These are phyloP conservation scores for Aphanomyces invadans DNA, from an alignment of 352 stramenopile species.

Conservation along the genomic window DNA sequence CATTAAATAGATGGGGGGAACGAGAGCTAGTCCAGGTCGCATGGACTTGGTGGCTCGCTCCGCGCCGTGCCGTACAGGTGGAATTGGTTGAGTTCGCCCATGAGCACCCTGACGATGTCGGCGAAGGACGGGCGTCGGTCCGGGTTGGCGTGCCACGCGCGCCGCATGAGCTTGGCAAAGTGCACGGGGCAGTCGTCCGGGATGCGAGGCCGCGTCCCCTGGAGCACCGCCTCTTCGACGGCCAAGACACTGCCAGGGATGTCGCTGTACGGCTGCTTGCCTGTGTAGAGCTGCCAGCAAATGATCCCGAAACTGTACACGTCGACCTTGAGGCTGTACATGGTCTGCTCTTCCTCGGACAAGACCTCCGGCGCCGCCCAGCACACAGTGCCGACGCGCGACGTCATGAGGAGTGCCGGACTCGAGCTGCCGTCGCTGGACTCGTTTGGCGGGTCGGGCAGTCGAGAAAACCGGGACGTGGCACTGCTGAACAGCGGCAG, in stretches of 20 bases:
- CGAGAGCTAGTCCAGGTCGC: background rate
- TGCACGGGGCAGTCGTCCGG: constrained; percentile 47
- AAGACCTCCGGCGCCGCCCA: constrained; percentile 70
- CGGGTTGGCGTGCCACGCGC: constrained; percentile 66
- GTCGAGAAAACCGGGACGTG: constrained; percentile 3
- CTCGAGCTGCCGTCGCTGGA: background rate
- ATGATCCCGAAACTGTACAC: constrained; percentile 83
- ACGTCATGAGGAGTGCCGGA: constrained; percentile 69
- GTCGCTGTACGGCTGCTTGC: constrained; percentile 56
- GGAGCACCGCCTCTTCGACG: constrained; percentile 62
- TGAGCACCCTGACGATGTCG: constrained; percentile 68
- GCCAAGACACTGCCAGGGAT: constrained; percentile 72
- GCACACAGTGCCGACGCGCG: constrained; percentile 70
- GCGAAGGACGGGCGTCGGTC: constrained; percentile 61
- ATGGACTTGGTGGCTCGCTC: background rate
- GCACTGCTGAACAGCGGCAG: constrained; percentile 2
- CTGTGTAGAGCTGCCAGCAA: constrained; percentile 76
- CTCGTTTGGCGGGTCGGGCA: constrained; percentile 35
- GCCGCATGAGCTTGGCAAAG: constrained; percentile 77
- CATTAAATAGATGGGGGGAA: constrained; percentile 4
- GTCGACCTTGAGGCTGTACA: constrained; percentile 78
- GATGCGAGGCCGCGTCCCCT: constrained; percentile 52
- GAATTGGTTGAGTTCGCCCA: constrained; percentile 45
- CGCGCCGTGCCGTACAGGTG: constrained; percentile 6
- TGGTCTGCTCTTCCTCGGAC: constrained; percentile 52